Conservation (phyloP, 2,329 filamentous ascomycete species). For the Ceratocystis cacaofunesta region DNA sequence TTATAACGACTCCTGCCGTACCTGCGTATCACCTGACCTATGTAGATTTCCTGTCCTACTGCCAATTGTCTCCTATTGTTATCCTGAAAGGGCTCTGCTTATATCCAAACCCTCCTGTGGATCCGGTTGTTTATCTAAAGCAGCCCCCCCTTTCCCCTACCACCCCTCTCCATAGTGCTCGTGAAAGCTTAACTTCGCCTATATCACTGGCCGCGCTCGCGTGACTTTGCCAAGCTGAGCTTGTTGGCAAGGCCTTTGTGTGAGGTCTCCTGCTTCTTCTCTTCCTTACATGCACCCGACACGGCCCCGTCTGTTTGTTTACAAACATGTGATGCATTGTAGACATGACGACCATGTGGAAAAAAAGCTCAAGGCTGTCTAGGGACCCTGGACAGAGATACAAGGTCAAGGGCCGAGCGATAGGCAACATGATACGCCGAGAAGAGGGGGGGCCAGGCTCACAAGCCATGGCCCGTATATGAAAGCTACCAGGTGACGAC, state of each 20-base stretch:
- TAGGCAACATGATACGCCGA: neutral
- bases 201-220: no score
- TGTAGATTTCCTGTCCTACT: neutral
- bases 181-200: no score
- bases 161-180: no score
- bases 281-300: neutral
- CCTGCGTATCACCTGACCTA: neutral
- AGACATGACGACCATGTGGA: slow-evolving; percentile 2
- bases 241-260: neutral
- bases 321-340: neutral
- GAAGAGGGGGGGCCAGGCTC: neutral
- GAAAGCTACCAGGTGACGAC: neutral
- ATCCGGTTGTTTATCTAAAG: no score
- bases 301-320: neutral
- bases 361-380: neutral
- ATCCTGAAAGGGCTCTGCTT: neutral
- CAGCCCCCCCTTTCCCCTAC: no score
- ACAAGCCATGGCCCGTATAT: neutral
- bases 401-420: neutral
- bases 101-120: no score
- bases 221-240: no score
- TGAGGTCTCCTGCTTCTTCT: neutral
- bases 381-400: neutral
- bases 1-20: neutral
- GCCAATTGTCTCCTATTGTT: neutral